phyloP scores from a whole-genome alignment of 805 yeast species.

The Saturnispora bothae region DNA sequence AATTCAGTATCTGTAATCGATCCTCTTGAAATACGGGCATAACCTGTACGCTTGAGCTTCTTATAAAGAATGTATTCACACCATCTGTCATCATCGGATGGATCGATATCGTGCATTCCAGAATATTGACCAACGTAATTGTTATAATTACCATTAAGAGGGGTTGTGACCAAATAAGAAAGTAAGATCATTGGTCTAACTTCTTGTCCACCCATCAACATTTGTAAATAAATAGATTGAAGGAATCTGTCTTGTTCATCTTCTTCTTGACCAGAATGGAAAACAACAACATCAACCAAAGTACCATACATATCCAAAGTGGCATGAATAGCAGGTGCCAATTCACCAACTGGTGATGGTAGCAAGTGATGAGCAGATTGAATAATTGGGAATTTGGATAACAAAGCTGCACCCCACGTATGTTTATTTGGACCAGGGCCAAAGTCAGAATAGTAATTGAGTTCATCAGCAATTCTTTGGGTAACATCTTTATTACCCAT shows the following conservation, averaged over 20 bases:
- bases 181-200: slow-evolving; percentile 70
- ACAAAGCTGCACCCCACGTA: slow-evolving; percentile 93
- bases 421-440: slow-evolving; percentile 98
- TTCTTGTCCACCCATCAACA: slow-evolving; percentile 70
- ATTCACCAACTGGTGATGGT: slow-evolving; percentile 96
- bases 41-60: slow-evolving; percentile 76
- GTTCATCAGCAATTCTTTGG: slow-evolving; percentile 80
- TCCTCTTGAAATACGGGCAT: slow-evolving; percentile 87
- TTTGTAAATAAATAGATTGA: slow-evolving; percentile 67
- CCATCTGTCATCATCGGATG: slow-evolving; percentile 95
- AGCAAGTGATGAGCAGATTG: slow-evolving; percentile 82
- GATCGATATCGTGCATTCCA: slow-evolving; percentile 90
- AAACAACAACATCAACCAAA: slow-evolving; percentile 82
- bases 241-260: slow-evolving; percentile 87
- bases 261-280: slow-evolving; percentile 98
- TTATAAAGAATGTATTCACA: slow-evolving; percentile 92
- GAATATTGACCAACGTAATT: slow-evolving; percentile 77
- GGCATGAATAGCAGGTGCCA: slow-evolving; percentile 97
- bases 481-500: slow-evolving; percentile 95
- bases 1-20: slow-evolving; percentile 95
- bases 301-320: slow-evolving; percentile 86
- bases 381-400: slow-evolving; percentile 89
- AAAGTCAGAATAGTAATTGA: slow-evolving; percentile 89
- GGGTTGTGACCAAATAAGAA: slow-evolving; percentile 84
- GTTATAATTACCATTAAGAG: slow-evolving; percentile 82